These are phyloP conservation scores for Jaapia argillacea DNA, from an alignment of 768 basidiomycete genomes.

Conservation along the genomic window DNA sequence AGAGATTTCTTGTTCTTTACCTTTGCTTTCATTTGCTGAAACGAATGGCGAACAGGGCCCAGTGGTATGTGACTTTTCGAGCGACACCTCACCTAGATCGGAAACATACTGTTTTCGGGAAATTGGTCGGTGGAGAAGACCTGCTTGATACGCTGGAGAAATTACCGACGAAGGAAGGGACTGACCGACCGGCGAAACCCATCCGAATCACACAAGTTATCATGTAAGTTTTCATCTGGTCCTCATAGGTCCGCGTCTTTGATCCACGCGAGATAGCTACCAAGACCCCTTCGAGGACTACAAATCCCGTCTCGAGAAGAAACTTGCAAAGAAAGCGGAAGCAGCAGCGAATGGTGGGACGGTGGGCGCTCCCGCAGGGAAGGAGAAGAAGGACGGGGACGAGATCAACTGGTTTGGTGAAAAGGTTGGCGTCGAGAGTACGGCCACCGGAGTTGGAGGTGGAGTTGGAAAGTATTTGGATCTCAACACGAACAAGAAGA, in stretches of 20 bases:
- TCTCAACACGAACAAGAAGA: conserved; percentile 29
- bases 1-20: conserved; percentile 9
- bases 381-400: conserved; percentile 53
- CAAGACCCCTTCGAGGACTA: conserved; percentile 96
- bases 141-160: conserved; percentile 79
- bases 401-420: conserved; percentile 84
- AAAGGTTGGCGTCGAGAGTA: conserved; percentile 51
- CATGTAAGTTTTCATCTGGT: conserved; percentile 63
- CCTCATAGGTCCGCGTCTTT: background rate
- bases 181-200: conserved; percentile 79
- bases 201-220: conserved; percentile 79
- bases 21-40: conserved; percentile 2
- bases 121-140: conserved; percentile 92
- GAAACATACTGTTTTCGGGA: conserved; percentile 95
- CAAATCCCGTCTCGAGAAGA: conserved; percentile 72
- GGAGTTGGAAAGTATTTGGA: conserved; percentile 79
- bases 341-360: conserved; percentile 23
- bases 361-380: conserved; percentile 16
- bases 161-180: conserved; percentile 70
- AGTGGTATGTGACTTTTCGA: conserved; percentile 90
- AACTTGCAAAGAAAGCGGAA: conserved; percentile 51
- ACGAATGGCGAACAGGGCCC: conserved; percentile 43
- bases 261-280: conserved; percentile 35
- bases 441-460: conserved; percentile 19
- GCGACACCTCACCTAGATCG: conserved; percentile 79